phyloP scores from a whole-genome alignment of 345 rosid species.

The Eucalyptus tenuipes region DNA sequence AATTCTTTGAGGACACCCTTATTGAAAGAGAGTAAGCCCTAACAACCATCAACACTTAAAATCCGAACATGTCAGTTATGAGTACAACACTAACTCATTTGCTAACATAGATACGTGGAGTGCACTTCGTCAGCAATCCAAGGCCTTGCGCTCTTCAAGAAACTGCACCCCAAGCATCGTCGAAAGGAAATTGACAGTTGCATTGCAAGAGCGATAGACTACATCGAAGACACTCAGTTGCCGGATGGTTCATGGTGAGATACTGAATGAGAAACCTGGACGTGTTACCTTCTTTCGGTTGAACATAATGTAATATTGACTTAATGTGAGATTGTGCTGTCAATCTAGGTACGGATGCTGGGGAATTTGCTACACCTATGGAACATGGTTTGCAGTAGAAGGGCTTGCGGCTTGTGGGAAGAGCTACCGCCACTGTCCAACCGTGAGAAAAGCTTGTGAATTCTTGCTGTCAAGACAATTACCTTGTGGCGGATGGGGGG shows the following conservation, averaged over 20 bases:
- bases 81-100: neutral
- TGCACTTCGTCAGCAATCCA: slow-evolving; percentile 39
- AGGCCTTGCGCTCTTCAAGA: slow-evolving; percentile 25
- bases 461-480: slow-evolving; percentile 41
- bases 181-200: slow-evolving; percentile 15
- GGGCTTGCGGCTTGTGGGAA: slow-evolving; percentile 38
- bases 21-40: slow-evolving; percentile 36
- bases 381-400: slow-evolving; percentile 41
- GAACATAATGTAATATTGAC: neutral
- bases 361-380: slow-evolving; percentile 66
- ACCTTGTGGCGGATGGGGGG: slow-evolving; percentile 63
- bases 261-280: neutral
- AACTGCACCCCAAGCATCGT: slow-evolving; percentile 23
- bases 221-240: slow-evolving; percentile 27
- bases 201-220: slow-evolving; percentile 6
- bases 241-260: slow-evolving; percentile 41
- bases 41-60: neutral
- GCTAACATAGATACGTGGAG: slow-evolving; percentile 28
- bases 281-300: neutral
- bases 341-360: slow-evolving; percentile 43
- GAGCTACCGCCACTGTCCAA: slow-evolving; percentile 13
- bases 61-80: neutral
- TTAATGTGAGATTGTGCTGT: neutral
- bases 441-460: slow-evolving; percentile 31
- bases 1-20: slow-evolving; percentile 32